A percentile compares a stretch with the other conserved stretches of the same genome.
Conservation (phyloP, 2,329 filamentous ascomycete genomes). For the Colletotrichum chrysophilum region DNA sequence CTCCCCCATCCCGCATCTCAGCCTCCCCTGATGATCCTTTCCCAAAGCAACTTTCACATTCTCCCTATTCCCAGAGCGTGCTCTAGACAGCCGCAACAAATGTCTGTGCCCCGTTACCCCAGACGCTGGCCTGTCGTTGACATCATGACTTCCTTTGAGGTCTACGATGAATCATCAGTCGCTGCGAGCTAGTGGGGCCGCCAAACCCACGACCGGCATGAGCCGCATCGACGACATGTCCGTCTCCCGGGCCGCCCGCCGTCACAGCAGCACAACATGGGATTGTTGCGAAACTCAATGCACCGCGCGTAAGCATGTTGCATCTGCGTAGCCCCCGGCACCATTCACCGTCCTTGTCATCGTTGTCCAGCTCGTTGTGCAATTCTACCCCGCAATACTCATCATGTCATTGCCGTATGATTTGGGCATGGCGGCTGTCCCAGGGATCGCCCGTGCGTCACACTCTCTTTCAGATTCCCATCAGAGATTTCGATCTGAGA, state of each 20-base stretch:
- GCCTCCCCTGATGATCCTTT: neutral
- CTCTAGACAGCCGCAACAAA: neutral
- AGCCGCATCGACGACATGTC: neutral
- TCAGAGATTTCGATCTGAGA: neutral
- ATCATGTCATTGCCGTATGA: neutral
- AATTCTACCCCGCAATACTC: neutral
- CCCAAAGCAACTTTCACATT: neutral
- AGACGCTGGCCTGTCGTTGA: neutral
- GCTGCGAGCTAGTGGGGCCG: neutral
- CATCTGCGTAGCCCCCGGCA: neutral
- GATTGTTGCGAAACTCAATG: neutral
- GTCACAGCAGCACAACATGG: neutral
- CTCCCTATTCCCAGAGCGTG: neutral
- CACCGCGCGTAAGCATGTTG: neutral
- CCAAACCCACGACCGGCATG: neutral
- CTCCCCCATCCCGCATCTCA: neutral
- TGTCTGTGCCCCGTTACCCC: conserved; percentile 5
- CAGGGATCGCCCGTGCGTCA: neutral
- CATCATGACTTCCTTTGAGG: neutral
- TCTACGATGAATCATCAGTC: conserved; percentile 16
- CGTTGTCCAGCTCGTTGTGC: no score
- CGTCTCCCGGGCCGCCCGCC: neutral
- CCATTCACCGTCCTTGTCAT: neutral
- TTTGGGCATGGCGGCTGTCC: neutral
- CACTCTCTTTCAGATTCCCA: conserved; percentile 5